Percentiles rank a stretch among this genome's conserved stretches.
Evolutionary conservation across 441 rosid species (phyloP).

Genomic region (Eruca vesicaria): DNA sequence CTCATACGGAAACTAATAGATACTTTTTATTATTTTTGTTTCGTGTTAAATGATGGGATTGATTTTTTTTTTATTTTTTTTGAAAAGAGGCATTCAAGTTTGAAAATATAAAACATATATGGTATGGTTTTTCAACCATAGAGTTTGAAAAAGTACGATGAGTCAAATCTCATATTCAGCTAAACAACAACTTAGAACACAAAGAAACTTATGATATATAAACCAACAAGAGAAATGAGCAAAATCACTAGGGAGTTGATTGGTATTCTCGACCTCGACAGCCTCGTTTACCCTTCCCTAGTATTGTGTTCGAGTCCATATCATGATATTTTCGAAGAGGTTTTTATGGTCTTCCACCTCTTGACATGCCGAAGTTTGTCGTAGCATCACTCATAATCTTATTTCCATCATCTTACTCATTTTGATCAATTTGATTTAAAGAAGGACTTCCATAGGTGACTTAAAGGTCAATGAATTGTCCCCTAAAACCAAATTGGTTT

Average conservation of each 20-base stretch:
- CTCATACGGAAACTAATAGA: background rate
- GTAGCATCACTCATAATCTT: no score
- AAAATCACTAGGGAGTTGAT: background rate
- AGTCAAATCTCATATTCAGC: background rate
- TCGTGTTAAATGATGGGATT: background rate
- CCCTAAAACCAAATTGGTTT: no score
- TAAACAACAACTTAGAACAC: background rate
- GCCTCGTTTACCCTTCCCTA: background rate
- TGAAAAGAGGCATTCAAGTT: no score
- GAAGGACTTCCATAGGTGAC: no score
- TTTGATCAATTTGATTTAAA: no score
- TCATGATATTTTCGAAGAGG: no score
- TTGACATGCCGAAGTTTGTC: no score
- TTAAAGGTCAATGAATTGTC: no score
- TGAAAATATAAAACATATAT: no score
- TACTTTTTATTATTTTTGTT: background rate
- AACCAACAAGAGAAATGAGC: background rate
- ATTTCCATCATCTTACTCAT: no score
- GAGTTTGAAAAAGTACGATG: background rate
- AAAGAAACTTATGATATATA: background rate
- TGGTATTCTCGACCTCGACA: background rate
- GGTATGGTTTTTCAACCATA: background rate
- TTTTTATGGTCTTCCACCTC: no score
- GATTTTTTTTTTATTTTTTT: background rate
- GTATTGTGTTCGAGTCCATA: no score